Conservation (phyloP, 2,329 filamentous ascomycete species). For the Fusarium temperatum region DNA sequence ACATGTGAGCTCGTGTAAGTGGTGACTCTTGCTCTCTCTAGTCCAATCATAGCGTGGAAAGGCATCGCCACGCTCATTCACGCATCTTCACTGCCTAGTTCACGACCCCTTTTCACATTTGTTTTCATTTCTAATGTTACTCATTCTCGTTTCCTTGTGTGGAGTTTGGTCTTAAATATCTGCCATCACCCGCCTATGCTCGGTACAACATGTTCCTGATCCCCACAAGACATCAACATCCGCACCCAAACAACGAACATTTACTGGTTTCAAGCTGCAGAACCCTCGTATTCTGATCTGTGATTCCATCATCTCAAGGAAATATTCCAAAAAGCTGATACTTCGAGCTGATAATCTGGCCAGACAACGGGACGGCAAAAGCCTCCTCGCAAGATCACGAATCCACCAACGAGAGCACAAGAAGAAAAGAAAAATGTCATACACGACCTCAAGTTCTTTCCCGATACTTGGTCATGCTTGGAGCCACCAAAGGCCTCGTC, state of each 20-base stretch:
- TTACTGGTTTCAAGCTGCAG: no score
- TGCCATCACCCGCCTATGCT: neutral
- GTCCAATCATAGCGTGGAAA: conserved; percentile 2
- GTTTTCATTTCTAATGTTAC: neutral
- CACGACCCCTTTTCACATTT: neutral
- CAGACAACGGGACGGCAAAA: neutral
- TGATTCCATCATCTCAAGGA: no score
- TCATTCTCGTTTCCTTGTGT: neutral
- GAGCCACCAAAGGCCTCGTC: neutral
- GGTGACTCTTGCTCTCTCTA: neutral
- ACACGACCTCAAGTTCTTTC: no score
- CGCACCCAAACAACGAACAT: neutral
- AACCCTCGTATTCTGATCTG: neutral
- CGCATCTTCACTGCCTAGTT: conserved; percentile 8
- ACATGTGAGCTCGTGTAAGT: neutral
- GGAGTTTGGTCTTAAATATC: neutral
- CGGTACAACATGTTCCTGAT: neutral
- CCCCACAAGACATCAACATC: neutral
- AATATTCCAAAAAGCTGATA: neutral
- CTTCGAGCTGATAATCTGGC: neutral
- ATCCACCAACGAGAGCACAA: neutral
- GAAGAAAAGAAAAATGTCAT: neutral
- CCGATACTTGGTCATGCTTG: neutral
- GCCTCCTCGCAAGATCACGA: neutral
- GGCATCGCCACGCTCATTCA: conserved; percentile 18